Base-by-base conservation (phyloP, 352 stramenopile genomes). In the Phytopythium delawarense region DNA sequence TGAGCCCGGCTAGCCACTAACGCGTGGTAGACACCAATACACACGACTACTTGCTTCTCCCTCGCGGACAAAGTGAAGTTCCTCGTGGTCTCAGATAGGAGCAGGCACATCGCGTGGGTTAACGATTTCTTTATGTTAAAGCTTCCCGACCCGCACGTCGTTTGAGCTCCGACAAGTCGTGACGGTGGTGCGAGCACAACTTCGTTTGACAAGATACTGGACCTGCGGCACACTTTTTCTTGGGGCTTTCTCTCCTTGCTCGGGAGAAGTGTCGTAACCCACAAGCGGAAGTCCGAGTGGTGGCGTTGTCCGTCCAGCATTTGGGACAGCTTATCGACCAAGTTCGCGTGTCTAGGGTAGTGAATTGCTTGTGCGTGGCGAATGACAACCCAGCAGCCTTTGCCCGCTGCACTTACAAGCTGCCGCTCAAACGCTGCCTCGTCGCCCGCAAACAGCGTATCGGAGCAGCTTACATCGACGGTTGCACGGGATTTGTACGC, bases 211-310 rank as follows among this genome's bases (percentile, higher is more conserved):
- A 21, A 37, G 2, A 15, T 12, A 12, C 21, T 52, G 11, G 21
- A n/a, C 5, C n/a, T 9, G 23, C 12, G 25, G 45, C 45, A 15
- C 20, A 28, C 13, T 12, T 5, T 11, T 16, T 12, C 40, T 8
- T 46, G 4, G 18, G 4, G 18, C 7, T 46, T 23, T 20, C 7
- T 28, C 21, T 30, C n/a, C 4, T 25, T 50, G 21, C 2, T 15
- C 7, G 44, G 9, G 16, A 15, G 23, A 5, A 37, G 23, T 15
- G 13, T 13, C 25, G 28, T 37, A 6, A 54, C 23, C 48, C 48
- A 54, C 48, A 54, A n/a, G 18, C 48, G 48, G 25, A 54, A 54
- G 28, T 35, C 48, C 25, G 48, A 54, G 48, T 37, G 48, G 15
- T 37, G 23, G 12, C 13, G 48, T 16, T 54, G 48, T 7, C 48